Base-by-base conservation (phyloP, 768 basidiomycete species). In the Dentipellis sp. region DNA sequence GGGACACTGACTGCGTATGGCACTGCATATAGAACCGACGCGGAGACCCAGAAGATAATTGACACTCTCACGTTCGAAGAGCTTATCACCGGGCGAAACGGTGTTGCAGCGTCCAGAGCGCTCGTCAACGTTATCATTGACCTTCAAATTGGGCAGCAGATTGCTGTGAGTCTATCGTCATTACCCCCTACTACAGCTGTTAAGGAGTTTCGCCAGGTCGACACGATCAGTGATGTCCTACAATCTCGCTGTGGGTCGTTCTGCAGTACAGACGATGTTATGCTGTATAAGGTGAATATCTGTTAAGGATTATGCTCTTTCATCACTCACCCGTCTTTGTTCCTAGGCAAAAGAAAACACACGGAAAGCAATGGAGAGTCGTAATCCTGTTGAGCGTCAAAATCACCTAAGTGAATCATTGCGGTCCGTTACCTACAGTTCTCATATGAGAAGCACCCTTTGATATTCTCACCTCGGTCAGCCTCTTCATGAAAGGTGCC, bases 261-360 rank as follows among this genome's bases (percentile, higher is more conserved):
- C 79, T 97, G 94, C 70, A 94, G 94, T 62, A 87, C 94, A 2
- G 97, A 97, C 65, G 97, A 99, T 71, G 97, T 99, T 46, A 90
- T 97, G 79, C 71, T 97, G 29, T 97, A 98, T 75, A 99, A 99
- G 77, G 93, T 84, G 63, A 56, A 72, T 59, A 50, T 59, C 21
- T 52, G 19, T 21, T 5, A 4, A 17, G 6, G 14, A 37, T 12
- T n/a, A 42, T 9, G 21, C 11, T 17, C 19, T 39, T 6, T 46
- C 53, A 22, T 29, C 48, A 14, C n/a, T 34, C 19, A 58, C 3
- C 38, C 9, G 10, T 10, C 40, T 22, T 42, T 11, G 36, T 29
- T 29, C 35, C 3, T 52, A 94, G 91, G 95, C 95, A 1, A 87
- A 91, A 66, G 97, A 99, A 72, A 93, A 89, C 62, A 78, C 97